A percentile compares a stretch with the other conserved stretches of the same genome.
Evolutionary conservation across 1,284 basidiomycete species (phyloP).

Genomic region (Ustilago curta): DNA sequence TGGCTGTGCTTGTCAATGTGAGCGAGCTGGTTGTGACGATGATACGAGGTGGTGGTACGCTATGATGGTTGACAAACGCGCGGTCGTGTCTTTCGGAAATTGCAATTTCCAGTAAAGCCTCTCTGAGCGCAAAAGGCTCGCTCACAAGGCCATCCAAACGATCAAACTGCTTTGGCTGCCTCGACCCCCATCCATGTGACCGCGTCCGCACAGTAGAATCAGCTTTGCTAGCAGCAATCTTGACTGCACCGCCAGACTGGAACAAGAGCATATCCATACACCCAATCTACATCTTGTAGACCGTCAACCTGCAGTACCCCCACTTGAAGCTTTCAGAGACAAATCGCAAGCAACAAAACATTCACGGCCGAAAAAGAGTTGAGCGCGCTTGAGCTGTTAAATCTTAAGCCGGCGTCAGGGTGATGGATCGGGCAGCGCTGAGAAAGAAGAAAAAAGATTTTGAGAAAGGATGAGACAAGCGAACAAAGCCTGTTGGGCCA

Average conservation of each 20-base stretch:
- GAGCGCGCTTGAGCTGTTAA: not conserved
- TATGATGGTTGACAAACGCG: too few relatives aligned
- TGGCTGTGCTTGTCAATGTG: too few relatives aligned
- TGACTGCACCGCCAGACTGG: not conserved
- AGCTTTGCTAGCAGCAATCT: not conserved
- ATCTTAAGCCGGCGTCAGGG: not conserved
- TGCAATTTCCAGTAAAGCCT: too few relatives aligned
- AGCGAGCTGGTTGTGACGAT: too few relatives aligned
- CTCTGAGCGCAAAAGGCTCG: too few relatives aligned
- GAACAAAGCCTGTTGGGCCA: not conserved
- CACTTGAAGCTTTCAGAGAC: not conserved
- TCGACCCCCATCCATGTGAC: conserved; percentile 27
- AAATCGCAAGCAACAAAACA: not conserved
- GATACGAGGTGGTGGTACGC: too few relatives aligned
- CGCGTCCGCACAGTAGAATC: conserved; percentile 12
- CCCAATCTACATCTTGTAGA: too few relatives aligned
- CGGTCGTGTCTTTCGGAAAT: too few relatives aligned
- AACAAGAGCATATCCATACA: too few relatives aligned
- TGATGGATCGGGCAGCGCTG: not conserved
- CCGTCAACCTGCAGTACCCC: not conserved
- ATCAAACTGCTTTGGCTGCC: too few relatives aligned
- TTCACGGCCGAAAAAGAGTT: not conserved
- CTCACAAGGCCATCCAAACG: too few relatives aligned
- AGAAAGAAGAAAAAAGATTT: conserved; percentile 34
- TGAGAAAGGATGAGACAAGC: conserved; percentile 16